These are phyloP conservation scores for Iris pallida DNA, from an alignment of 116 monocot species.

Conservation along the genomic window DNA sequence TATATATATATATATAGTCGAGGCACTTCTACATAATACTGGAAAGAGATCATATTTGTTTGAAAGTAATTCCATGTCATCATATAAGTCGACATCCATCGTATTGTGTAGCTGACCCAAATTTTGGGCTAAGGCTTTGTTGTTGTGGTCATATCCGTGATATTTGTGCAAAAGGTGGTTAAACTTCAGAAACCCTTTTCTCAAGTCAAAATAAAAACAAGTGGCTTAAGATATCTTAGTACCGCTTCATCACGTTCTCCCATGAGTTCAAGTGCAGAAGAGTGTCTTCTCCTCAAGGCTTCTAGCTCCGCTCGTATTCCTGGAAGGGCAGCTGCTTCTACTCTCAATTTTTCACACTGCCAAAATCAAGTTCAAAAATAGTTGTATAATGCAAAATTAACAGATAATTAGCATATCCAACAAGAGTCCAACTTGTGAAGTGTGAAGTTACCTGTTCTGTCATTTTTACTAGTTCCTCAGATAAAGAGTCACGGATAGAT, in stretches of 20 bases:
- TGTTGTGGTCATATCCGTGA: too few relatives aligned
- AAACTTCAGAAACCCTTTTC: background rate
- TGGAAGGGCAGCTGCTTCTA: constrained; percentile 72
- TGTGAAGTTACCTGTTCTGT: constrained; percentile 66
- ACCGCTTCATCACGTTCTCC: constrained; percentile 99
- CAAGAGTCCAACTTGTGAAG: background rate
- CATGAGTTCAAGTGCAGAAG: constrained; percentile 96
- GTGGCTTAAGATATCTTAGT: constrained; percentile 3
- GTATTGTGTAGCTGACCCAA: too few relatives aligned
- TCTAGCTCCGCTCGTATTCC: constrained; percentile 82
- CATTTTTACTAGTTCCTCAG: constrained; percentile 96
- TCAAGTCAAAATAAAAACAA: background rate
- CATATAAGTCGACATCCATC: too few relatives aligned
- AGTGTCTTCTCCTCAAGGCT: constrained; percentile 81
- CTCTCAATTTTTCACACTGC: constrained; percentile 80
- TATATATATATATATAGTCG: too few relatives aligned
- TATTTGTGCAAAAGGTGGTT: too few relatives aligned
- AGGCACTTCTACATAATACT: too few relatives aligned
- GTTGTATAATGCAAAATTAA: background rate
- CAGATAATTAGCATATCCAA: background rate
- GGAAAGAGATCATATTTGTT: too few relatives aligned
- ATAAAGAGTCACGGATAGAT: constrained; percentile 84
- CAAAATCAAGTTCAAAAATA: constrained; percentile 11
- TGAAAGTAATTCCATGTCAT: too few relatives aligned
- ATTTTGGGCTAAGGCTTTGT: too few relatives aligned